These are phyloP conservation scores for Aspergillus tamarii DNA, from an alignment of 2,329 filamentous ascomycete species.

Conservation along the genomic window DNA sequence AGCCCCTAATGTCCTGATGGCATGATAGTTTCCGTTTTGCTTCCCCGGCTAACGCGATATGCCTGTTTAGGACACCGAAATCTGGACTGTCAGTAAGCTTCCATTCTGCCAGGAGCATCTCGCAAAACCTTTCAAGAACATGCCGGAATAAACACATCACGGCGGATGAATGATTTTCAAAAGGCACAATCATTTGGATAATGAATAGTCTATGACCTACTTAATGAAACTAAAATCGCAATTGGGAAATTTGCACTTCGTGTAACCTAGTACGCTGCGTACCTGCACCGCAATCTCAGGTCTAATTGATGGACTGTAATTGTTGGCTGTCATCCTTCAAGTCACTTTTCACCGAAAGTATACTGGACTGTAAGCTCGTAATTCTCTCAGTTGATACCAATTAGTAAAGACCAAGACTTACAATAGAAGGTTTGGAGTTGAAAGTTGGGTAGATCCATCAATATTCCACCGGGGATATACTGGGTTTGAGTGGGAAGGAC, in stretches of 20 bases:
- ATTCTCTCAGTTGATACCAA: neutral
- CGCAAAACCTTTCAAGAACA: constrained; percentile 64
- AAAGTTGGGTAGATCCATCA: neutral
- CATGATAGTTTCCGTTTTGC: neutral
- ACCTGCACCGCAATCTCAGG: neutral
- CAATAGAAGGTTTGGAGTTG: too few relatives aligned
- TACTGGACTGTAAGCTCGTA: too few relatives aligned
- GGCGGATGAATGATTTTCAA: neutral
- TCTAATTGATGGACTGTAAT: neutral
- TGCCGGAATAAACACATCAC: constrained; percentile 56
- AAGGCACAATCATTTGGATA: neutral
- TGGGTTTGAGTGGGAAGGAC: neutral
- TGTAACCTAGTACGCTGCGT: neutral
- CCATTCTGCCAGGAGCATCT: constrained; percentile 70
- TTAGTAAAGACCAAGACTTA: neutral
- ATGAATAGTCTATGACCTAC: neutral
- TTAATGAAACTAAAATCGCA: neutral
- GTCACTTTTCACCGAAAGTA: too few relatives aligned
- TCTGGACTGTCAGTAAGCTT: constrained; percentile 70
- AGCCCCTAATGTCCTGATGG: neutral
- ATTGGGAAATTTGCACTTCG: neutral
- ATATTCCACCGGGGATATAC: neutral
- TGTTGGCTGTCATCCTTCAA: too few relatives aligned
- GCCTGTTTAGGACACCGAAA: constrained; percentile 58
- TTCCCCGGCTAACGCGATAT: constrained; percentile 18